These are phyloP conservation scores for Prosopis cineraria DNA, from an alignment of 306 rosid genomes.

Conservation along the genomic window DNA sequence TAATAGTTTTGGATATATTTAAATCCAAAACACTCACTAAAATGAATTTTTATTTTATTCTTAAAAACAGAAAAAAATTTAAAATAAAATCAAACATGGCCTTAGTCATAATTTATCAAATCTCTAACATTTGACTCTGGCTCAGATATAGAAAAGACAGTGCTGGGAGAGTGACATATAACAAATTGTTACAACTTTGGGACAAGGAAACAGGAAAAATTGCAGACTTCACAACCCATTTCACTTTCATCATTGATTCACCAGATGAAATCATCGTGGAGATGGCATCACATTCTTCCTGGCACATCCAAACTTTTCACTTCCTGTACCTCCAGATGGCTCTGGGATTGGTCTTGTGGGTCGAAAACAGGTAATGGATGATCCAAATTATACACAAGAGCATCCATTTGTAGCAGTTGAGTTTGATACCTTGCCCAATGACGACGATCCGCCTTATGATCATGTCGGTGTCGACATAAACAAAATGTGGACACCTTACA, in stretches of 20 bases:
- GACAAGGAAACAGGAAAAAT: neutral
- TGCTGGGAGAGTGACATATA: conserved; percentile 16
- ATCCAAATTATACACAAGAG: neutral
- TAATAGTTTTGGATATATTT: too few relatives aligned
- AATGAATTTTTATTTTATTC: too few relatives aligned
- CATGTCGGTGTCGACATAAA: conserved; percentile 21
- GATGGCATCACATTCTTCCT: conserved; percentile 51
- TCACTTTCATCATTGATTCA: conserved; percentile 40
- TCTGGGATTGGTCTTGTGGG: conserved; percentile 28
- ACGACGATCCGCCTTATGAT: conserved; percentile 19
- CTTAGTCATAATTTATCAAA: neutral
- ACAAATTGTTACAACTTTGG: conserved; percentile 22
- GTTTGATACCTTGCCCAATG: conserved; percentile 34
- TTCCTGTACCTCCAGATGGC: conserved; percentile 26
- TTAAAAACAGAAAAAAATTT: too few relatives aligned
- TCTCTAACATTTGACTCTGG: neutral
- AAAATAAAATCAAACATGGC: too few relatives aligned
- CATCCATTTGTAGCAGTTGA: conserved; percentile 48
- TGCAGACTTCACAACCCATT: conserved; percentile 38
- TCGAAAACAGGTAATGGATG: neutral
- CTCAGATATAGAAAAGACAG: neutral
- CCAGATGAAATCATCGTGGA: neutral
- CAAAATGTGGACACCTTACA: neutral
- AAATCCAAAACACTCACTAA: too few relatives aligned
- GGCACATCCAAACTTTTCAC: conserved; percentile 14